Percentiles rank a stretch among this genome's conserved stretches.
These are phyloP conservation scores for Calonectria crousiana DNA, from an alignment of 2,329 filamentous ascomycete genomes.

Conservation along the genomic window DNA sequence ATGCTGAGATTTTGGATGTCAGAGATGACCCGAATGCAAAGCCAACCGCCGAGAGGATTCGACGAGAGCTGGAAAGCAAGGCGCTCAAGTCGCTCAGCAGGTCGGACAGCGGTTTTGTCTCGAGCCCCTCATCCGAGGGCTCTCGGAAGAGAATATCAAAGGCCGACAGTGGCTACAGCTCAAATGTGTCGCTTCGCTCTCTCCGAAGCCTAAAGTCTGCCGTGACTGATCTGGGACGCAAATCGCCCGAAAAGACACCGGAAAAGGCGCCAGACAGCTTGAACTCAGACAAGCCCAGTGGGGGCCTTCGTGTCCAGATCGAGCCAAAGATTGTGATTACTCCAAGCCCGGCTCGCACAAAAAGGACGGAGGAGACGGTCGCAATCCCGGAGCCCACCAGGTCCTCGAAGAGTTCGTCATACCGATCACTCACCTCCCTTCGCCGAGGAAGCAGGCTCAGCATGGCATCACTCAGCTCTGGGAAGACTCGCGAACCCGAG, in stretches of 20 bases:
- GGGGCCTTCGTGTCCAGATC: neutral
- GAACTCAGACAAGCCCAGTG: neutral
- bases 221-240: conserved; percentile 36
- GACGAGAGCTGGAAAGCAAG: conserved; percentile 38
- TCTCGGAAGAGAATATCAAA: conserved; percentile 63
- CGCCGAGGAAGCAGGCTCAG: conserved; percentile 31
- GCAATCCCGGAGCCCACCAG: neutral
- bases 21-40: conserved; percentile 60
- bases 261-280: neutral
- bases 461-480: conserved; percentile 36
- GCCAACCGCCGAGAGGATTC: conserved; percentile 38
- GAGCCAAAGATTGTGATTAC: conserved; percentile 1
- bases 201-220: conserved; percentile 51
- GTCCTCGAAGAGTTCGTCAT: conserved; percentile 23
- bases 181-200: conserved; percentile 69
- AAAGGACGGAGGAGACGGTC: neutral
- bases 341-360: neutral
- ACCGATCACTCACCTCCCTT: conserved; percentile 35
- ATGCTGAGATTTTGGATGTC: conserved; percentile 52
- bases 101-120: conserved; percentile 63
- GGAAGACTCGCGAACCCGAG: conserved; percentile 35
- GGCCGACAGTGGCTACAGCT: conserved; percentile 72
- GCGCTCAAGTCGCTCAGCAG: conserved; percentile 40
- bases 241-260: conserved; percentile 28
- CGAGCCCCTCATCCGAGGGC: conserved; percentile 58